Evolutionary conservation across 495 filamentous ascomycete genomes (phyloP).

Genomic region (Aspergillus mulundensis): DNA sequence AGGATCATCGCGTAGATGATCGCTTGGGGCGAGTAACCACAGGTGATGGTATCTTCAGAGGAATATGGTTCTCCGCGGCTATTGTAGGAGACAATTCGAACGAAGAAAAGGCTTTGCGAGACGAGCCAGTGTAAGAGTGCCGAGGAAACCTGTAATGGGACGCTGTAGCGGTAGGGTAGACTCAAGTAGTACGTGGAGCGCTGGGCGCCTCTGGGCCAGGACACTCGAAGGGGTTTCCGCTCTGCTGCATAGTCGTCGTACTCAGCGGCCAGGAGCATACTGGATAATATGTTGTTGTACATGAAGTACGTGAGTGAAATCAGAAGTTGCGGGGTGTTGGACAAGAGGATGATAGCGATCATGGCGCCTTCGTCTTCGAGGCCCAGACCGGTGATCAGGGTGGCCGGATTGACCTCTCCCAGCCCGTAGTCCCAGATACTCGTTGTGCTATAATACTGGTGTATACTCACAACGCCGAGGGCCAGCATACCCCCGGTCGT

Average conservation of each 20-base stretch:
- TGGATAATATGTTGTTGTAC: constrained; percentile 30
- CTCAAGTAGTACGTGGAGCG: constrained; percentile 37
- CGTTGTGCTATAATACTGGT: too few relatives aligned
- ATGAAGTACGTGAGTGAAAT: constrained; percentile 35
- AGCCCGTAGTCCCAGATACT: too few relatives aligned
- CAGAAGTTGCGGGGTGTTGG: constrained; percentile 38
- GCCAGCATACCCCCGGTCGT: too few relatives aligned
- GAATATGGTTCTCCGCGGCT: not conserved
- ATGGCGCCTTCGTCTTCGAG: too few relatives aligned
- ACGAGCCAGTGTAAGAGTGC: constrained; percentile 36
- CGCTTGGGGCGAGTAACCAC: constrained; percentile 25
- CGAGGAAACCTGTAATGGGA: constrained; percentile 26
- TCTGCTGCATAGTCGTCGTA: constrained; percentile 19
- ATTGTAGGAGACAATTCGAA: not conserved
- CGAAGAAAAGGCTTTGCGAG: constrained; percentile 34
- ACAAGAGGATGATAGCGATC: constrained; percentile 24
- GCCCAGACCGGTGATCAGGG: too few relatives aligned
- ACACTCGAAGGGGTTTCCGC: constrained; percentile 36
- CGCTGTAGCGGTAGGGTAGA: constrained; percentile 35
- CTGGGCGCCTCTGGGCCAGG: constrained; percentile 29
- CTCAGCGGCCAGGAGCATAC: constrained; percentile 31
- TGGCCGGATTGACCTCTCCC: too few relatives aligned
- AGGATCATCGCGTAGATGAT: constrained; percentile 22
- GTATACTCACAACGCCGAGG: too few relatives aligned
- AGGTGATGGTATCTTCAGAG: not conserved